These are phyloP conservation scores for Ciborinia camelliae DNA, from an alignment of 2,329 filamentous ascomycete species.

Conservation along the genomic window DNA sequence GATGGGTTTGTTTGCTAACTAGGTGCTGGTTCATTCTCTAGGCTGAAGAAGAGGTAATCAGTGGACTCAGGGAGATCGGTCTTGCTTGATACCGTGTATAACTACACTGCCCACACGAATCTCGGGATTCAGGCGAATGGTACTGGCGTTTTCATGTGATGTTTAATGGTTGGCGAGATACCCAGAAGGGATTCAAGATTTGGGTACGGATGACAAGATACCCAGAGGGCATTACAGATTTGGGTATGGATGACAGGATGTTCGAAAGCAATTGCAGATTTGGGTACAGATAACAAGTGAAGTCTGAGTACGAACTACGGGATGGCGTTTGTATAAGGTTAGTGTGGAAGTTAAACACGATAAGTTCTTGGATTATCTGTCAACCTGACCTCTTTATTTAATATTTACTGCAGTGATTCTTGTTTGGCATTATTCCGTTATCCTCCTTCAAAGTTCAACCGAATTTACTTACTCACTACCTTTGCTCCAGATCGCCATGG, in stretches of 20 bases:
- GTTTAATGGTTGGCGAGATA: constrained; percentile 2
- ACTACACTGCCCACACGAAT: not conserved
- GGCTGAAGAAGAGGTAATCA: constrained; percentile 18
- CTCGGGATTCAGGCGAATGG: not conserved
- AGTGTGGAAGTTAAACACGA: not conserved
- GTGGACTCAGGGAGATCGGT: constrained; percentile 15
- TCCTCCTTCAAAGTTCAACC: too few relatives aligned
- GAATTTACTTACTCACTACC: not conserved
- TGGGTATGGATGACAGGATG: constrained; percentile 1
- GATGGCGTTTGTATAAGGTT: not conserved
- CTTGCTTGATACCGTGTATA: constrained; percentile 3
- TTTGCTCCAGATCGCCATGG: not conserved
- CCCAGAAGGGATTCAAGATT: not conserved
- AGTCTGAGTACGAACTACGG: not conserved
- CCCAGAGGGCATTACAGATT: not conserved
- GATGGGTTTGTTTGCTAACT: constrained; percentile 18
- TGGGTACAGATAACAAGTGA: not conserved
- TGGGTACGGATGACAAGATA: not conserved
- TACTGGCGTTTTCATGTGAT: not conserved
- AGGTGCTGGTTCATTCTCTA: constrained; percentile 14
- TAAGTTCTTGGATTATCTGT: not conserved
- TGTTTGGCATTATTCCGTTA: not conserved
- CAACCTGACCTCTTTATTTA: not conserved
- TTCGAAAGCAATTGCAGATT: not conserved
- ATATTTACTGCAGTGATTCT: not conserved